Conservation (phyloP, 139 green algal species). For the Volvox reticuliferus region DNA sequence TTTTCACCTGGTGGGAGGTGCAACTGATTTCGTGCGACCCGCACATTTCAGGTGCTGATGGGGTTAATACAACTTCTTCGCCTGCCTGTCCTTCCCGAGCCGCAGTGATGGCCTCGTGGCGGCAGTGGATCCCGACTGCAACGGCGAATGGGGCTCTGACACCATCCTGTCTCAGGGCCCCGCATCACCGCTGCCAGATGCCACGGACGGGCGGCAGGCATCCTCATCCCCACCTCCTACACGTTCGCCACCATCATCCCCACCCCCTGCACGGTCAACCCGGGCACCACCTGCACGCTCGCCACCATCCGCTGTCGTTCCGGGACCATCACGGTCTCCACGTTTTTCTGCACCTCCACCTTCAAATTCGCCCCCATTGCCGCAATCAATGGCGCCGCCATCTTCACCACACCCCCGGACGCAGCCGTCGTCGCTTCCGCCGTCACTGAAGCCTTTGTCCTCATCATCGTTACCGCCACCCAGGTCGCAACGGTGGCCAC, state of each 20-base stretch:
- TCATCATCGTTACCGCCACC: neutral
- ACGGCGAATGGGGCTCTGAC: neutral
- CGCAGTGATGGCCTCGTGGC: neutral
- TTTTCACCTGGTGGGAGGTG: neutral
- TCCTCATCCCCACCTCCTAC: too few species aligned
- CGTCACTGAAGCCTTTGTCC: neutral
- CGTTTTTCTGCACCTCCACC: too few species aligned
- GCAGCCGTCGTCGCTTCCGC: neutral
- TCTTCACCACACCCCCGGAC: neutral
- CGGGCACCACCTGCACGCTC: neutral
- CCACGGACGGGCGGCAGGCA: too few species aligned
- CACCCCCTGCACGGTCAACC: neutral
- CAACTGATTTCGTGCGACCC: neutral
- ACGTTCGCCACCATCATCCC: neutral
- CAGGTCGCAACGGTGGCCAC: neutral
- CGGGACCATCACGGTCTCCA: neutral
- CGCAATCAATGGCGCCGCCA: neutral
- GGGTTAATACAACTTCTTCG: neutral
- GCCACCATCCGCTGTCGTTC: neutral
- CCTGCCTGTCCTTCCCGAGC: neutral
- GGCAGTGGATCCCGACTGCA: neutral
- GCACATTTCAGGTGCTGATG: neutral
- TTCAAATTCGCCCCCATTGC: neutral
- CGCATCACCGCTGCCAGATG: too few species aligned
- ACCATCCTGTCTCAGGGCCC: too few species aligned